Evolutionary conservation across 345 rosid species (phyloP).

Genomic region (Gossypium mustelinum): DNA sequence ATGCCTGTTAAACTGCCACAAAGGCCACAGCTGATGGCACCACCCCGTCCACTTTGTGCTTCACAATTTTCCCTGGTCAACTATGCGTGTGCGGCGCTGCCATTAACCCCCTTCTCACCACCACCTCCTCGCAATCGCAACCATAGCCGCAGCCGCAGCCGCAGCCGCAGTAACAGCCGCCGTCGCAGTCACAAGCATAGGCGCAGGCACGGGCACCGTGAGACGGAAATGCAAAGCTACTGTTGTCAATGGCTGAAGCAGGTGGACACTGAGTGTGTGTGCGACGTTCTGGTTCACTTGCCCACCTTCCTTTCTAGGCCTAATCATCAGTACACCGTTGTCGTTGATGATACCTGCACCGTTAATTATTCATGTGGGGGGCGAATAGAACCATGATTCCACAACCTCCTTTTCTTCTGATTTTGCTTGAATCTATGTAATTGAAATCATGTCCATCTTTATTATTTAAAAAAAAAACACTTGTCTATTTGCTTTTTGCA

Average conservation of each 20-base stretch:
- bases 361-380: slow-evolving; percentile 54
- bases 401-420: neutral
- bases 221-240: slow-evolving; percentile 27
- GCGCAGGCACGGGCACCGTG: slow-evolving; percentile 17
- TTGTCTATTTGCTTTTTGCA: no score
- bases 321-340: slow-evolving; percentile 48
- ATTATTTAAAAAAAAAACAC: no score
- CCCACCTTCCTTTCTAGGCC: slow-evolving; percentile 71
- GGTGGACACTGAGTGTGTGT: slow-evolving; percentile 71
- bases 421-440: neutral
- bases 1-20: neutral
- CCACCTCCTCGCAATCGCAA: neutral
- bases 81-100: slow-evolving; percentile 56
- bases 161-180: neutral
- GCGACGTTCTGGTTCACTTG: slow-evolving; percentile 66
- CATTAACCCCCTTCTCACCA: slow-evolving; percentile 27
- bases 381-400: slow-evolving; percentile 32
- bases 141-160: neutral
- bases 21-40: neutral
- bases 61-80: slow-evolving; percentile 64
- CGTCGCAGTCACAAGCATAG: neutral
- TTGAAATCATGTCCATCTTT: neutral
- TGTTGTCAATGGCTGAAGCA: slow-evolving; percentile 79
- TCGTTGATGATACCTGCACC: slow-evolving; percentile 48
- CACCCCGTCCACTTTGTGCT: slow-evolving; percentile 54